phyloP scores from a whole-genome alignment of 176 grass and related monocot species.

The Poa pratensis region DNA sequence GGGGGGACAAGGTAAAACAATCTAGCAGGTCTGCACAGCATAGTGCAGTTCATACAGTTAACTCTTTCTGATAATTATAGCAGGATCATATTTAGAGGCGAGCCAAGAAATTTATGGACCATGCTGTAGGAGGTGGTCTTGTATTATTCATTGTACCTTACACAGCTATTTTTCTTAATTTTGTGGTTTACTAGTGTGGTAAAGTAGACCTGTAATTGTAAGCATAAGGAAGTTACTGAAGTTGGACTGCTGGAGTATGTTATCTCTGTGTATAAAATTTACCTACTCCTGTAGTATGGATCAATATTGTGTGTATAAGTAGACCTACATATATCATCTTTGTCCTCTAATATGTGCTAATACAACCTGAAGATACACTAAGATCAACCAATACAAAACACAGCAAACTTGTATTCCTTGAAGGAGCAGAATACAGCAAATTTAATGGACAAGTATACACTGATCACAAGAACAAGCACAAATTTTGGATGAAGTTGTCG shows the following conservation, averaged over 20 bases:
- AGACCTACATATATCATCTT: background rate
- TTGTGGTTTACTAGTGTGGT: background rate
- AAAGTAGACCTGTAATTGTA: background rate
- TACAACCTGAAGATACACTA: background rate
- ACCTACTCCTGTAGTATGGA: background rate
- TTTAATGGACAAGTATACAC: background rate
- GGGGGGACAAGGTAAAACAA: background rate
- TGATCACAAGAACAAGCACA: constrained; percentile 16
- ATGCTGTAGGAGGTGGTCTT: background rate
- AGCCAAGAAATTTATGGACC: background rate
- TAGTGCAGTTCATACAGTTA: background rate
- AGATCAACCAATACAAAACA: background rate
- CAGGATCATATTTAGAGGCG: background rate
- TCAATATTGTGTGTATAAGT: background rate
- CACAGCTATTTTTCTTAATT: background rate
- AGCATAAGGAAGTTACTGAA: background rate
- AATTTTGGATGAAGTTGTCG: background rate
- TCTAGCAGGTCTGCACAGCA: background rate
- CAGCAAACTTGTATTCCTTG: background rate
- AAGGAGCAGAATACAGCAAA: constrained; percentile 17
- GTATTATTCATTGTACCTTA: background rate
- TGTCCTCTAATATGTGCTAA: background rate
- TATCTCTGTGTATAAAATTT: background rate
- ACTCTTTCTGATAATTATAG: background rate
- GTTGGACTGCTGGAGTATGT: background rate